phyloP scores from a whole-genome alignment of 345 rosid genomes.

The Salix dunnii region DNA sequence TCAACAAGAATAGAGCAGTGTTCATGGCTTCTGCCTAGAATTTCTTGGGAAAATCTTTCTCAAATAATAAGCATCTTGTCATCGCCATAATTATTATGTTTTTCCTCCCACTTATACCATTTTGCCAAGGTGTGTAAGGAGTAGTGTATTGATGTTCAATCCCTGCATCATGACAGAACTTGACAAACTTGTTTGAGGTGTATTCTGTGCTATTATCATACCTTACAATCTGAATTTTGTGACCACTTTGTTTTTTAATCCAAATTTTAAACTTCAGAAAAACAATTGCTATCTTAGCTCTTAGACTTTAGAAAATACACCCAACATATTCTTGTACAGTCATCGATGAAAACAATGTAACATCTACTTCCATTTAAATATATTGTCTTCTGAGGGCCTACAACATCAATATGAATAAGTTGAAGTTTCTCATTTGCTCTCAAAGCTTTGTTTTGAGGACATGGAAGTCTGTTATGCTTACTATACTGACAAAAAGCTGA shows the following conservation, averaged over 20 bases:
- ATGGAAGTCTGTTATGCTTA: no score
- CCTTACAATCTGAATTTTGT: background rate
- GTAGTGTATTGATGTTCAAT: background rate
- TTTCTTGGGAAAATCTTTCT: background rate
- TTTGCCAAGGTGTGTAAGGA: background rate
- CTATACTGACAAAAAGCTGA: no score
- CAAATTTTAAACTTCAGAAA: background rate
- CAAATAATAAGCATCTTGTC: background rate
- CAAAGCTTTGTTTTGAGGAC: no score
- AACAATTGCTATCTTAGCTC: background rate
- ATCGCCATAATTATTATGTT: background rate
- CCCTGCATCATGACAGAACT: background rate
- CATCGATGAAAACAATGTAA: background rate
- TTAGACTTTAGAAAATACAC: background rate
- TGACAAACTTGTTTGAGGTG: background rate
- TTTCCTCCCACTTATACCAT: background rate
- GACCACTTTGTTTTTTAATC: background rate
- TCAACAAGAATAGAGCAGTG: background rate
- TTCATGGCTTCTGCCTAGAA: background rate
- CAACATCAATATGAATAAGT: background rate
- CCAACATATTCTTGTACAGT: background rate
- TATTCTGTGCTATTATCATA: background rate
- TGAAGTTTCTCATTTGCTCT: no score
- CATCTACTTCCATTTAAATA: background rate
- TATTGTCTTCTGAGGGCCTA: background rate